Base-by-base conservation (phyloP, 208 protist genomes). In the Lotmaria passim region DNA sequence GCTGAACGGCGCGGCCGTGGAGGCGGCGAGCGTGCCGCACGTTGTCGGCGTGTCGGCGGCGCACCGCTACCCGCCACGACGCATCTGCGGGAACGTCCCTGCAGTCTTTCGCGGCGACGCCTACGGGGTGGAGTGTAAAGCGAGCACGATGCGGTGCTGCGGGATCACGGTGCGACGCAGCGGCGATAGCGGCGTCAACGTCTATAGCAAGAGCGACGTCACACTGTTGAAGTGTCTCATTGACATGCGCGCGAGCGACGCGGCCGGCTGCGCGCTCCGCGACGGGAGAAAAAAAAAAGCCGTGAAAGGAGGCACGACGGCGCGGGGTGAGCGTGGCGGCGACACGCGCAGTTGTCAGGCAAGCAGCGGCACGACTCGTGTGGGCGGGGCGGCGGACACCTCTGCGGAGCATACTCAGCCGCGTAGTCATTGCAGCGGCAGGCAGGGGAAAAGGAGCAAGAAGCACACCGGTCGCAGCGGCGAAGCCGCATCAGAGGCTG, bases 161-260 rank as follows among this genome's bases (percentile, higher is more conserved):
- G 81, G 83, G 34, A 66, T 93, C 28, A 76, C 61, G 14, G 86
- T 90, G 14, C 60, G 66, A 46, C 70, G 78, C 41, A 75, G 78
- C 17, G 47, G 73, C 46, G 86, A 88, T 57, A 88, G 85, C 56
- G 88, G 81, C 11, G 85, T 93, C 43, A 93, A 86, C 41, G 77
- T 73, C 48, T 81, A 90, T 68, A 83, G 72, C 63, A 68, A 75
- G 36, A 83, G 85, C 33, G 21, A n/a, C 10, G 26, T 66, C 24
- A 69, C 46, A 24, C 53, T 88, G 51, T 58, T 60, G 19, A 64
- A 71, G 58, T 93, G 82, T 51, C 65, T 86, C 4, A 82, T 89
- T 1, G 80, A 83, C 53, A 74, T 89, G 69, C 72, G 60, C 19
- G 57, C 62, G 21, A 24, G 44, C 5, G 69, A 78, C 44, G 38